These are phyloP conservation scores for Pseudopithomyces chartarum DNA, from an alignment of 2,329 filamentous ascomycete species.

Conservation along the genomic window DNA sequence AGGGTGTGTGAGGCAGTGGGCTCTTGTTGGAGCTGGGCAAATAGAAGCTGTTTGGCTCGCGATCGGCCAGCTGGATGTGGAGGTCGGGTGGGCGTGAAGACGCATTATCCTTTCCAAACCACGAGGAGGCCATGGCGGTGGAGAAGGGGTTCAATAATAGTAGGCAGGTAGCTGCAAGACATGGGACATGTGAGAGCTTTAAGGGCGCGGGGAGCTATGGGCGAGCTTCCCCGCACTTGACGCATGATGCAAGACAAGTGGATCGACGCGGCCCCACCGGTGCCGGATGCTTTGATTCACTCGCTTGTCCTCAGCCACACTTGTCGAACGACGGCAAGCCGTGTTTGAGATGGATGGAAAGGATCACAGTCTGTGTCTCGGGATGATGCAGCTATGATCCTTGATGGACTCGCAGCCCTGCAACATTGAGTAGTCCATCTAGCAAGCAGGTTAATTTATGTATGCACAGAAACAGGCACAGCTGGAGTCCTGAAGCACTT, in stretches of 20 bases:
- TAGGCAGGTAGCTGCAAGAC: background rate
- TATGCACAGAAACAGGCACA: no score
- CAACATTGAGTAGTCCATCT: no score
- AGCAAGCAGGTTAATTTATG: no score
- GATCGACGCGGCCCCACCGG: slow-evolving; percentile 10
- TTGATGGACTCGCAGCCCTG: no score
- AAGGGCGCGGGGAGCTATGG: background rate
- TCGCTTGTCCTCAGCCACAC: background rate
- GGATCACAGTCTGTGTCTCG: no score
- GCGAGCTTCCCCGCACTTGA: slow-evolving; percentile 13
- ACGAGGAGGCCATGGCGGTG: slow-evolving; percentile 31
- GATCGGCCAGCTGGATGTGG: slow-evolving; percentile 37
- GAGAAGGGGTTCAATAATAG: background rate
- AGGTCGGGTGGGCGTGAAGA: slow-evolving; percentile 33
- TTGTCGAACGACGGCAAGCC: no score
- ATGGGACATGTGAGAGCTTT: slow-evolving; percentile 19
- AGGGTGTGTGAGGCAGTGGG: slow-evolving; percentile 10
- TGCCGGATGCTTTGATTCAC: slow-evolving; percentile 6
- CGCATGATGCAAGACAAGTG: slow-evolving; percentile 8
- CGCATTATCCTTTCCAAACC: slow-evolving; percentile 31
- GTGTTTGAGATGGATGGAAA: no score
- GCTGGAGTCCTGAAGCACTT: no score
- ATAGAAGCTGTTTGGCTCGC: slow-evolving; percentile 40
- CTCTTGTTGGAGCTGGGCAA: slow-evolving; percentile 30
- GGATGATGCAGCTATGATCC: no score